A percentile compares a stretch with the other conserved stretches of the same genome.
Evolutionary conservation across 1,284 basidiomycete genomes (phyloP).

Genomic region (Fistulinella cinereoalba): DNA sequence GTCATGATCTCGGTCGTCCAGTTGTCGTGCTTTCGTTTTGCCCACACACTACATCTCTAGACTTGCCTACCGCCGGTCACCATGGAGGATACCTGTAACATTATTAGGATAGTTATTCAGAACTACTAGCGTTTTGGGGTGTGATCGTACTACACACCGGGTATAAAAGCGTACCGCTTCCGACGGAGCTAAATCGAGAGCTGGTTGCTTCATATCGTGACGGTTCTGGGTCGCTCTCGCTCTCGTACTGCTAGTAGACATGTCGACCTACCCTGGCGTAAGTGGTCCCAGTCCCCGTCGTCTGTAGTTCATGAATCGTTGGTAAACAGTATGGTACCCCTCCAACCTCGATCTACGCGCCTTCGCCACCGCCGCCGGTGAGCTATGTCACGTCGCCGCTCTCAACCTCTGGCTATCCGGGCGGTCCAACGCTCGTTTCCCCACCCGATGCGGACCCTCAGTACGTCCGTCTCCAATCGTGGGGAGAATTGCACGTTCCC

Average conservation of each 20-base stretch:
- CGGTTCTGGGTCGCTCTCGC: neutral
- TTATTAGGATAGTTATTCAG: conserved; percentile 32
- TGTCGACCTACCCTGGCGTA: conserved; percentile 23
- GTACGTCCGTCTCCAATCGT: conserved; percentile 42
- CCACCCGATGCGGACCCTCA: conserved; percentile 70
- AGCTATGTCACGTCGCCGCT: conserved; percentile 4
- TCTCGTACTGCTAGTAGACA: conserved; percentile 1
- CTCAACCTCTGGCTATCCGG: conserved; percentile 39
- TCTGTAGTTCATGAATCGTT: neutral
- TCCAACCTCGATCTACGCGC: conserved; percentile 10
- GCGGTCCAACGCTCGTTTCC: conserved; percentile 40
- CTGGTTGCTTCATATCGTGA: conserved; percentile 9
- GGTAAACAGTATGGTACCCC: conserved; percentile 26
- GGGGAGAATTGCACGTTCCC: too few relatives aligned
- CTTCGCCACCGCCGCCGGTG: neutral
- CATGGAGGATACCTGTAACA: conserved; percentile 36
- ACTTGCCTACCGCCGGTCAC: conserved; percentile 5
- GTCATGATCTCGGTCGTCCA: too few relatives aligned
- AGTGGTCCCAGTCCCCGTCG: conserved; percentile 6
- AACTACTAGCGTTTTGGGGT: too few relatives aligned
- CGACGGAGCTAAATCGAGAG: neutral
- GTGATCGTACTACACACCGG: too few relatives aligned
- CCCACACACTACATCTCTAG: conserved; percentile 11
- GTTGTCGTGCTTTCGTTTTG: neutral
- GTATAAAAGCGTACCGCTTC: too few relatives aligned